Evolutionary conservation across 2,329 filamentous ascomycete genomes (phyloP).

Genomic region (Alternaria gaisen): DNA sequence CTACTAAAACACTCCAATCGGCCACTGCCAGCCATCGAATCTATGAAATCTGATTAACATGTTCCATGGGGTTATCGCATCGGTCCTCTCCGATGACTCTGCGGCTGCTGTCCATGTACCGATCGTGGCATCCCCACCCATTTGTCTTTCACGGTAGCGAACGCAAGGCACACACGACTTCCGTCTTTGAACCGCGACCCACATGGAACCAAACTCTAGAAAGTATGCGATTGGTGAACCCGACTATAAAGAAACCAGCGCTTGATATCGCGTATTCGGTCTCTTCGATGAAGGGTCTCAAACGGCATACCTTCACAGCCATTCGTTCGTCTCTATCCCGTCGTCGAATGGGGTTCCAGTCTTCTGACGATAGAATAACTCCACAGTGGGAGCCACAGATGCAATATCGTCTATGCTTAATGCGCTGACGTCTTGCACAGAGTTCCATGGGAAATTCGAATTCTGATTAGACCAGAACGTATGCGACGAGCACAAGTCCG

Average conservation of each 20-base stretch:
- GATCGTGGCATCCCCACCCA: neutral
- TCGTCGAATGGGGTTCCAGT: neutral
- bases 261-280: rapidly evolving
- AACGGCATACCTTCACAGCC: neutral
- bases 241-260: neutral
- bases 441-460: neutral
- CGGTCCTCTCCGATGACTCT: neutral
- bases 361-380: neutral
- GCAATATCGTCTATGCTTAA: neutral
- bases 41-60: rapidly evolving
- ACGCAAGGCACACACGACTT: neutral
- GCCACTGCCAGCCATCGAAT: neutral
- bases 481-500: neutral
- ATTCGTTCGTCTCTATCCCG: neutral
- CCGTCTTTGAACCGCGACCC: neutral
- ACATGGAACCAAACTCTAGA: neutral
- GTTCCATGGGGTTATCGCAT: too few relatives aligned
- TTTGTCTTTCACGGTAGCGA: neutral
- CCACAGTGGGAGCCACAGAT: neutral
- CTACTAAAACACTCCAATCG: neutral
- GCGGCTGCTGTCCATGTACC: neutral
- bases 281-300: neutral
- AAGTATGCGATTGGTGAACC: neutral
- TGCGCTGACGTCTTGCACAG: neutral
- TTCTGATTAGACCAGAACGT: neutral